Evolutionary conservation across 1,284 basidiomycete genomes (phyloP).

Genomic region (Nidula niveotomentosa): DNA sequence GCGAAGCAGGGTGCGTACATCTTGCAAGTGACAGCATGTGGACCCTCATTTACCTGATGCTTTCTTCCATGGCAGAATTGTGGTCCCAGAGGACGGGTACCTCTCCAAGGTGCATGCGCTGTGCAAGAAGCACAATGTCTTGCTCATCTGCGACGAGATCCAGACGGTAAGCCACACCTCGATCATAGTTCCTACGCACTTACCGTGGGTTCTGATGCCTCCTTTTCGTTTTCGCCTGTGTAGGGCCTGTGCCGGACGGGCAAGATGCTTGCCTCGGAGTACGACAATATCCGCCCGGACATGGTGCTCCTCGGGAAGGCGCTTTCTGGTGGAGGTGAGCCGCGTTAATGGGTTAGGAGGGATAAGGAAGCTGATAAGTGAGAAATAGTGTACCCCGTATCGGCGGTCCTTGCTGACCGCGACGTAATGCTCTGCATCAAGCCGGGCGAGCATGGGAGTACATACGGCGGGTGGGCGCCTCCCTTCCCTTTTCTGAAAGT

Average conservation of each 20-base stretch:
- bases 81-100: constrained; percentile 92
- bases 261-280: constrained; percentile 87
- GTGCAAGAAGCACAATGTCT: constrained; percentile 93
- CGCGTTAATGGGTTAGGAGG: constrained; percentile 1
- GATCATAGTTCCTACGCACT: no score
- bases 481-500: constrained; percentile 1
- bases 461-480: constrained; percentile 81
- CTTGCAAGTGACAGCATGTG: background rate
- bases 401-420: constrained; percentile 87
- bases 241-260: constrained; percentile 85
- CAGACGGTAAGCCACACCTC: constrained; percentile 69
- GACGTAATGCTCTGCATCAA: constrained; percentile 94
- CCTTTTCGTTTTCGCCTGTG: background rate
- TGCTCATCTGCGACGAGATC: constrained; percentile 97
- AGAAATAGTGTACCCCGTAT: constrained; percentile 87
- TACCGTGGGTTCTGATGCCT: background rate
- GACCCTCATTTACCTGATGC: background rate
- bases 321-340: constrained; percentile 84
- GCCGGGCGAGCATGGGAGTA: constrained; percentile 98
- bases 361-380: no score
- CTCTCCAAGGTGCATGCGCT: constrained; percentile 75
- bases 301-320: constrained; percentile 96
- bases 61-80: constrained; percentile 55
- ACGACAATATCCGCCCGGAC: constrained; percentile 90
- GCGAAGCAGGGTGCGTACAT: constrained; percentile 88